These are phyloP conservation scores for Hirsutella rhossiliensis DNA, from an alignment of 2,329 filamentous ascomycete genomes.

Conservation along the genomic window DNA sequence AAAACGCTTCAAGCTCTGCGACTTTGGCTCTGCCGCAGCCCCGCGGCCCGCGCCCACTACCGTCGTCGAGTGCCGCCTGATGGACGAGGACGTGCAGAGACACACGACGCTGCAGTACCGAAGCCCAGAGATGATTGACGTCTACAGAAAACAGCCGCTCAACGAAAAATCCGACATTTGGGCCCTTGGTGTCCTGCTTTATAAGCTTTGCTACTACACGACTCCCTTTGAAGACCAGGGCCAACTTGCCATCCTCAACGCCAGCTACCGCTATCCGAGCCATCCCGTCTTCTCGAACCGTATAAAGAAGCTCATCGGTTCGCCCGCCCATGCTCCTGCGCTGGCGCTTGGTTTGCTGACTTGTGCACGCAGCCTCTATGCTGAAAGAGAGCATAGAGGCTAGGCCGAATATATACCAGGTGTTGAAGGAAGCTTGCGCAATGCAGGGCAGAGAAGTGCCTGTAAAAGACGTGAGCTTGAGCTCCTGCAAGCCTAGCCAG, in stretches of 20 bases:
- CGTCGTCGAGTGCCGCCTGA: slow-evolving; percentile 75
- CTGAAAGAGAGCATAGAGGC: slow-evolving; percentile 66
- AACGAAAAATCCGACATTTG: slow-evolving; percentile 99
- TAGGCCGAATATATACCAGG: slow-evolving; percentile 89
- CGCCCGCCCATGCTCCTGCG: neutral
- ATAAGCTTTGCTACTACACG: slow-evolving; percentile 98
- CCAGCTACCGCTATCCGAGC: slow-evolving; percentile 80
- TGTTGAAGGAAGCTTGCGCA: slow-evolving; percentile 70
- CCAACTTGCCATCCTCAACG: slow-evolving; percentile 93
- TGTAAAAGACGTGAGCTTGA: slow-evolving; percentile 66
- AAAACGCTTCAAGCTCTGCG: slow-evolving; percentile 86
- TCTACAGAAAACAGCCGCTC: slow-evolving; percentile 91
- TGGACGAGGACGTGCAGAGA: slow-evolving; percentile 94
- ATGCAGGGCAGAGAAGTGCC: slow-evolving; percentile 84
- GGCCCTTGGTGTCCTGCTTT: slow-evolving; percentile 87
- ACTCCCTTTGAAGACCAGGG: slow-evolving; percentile 97
- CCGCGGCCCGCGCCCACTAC: slow-evolving; percentile 77
- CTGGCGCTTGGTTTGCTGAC: neutral
- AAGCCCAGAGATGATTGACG: slow-evolving; percentile 97
- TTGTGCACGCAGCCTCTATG: slow-evolving; percentile 58
- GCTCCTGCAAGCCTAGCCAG: neutral
- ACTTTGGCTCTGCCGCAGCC: slow-evolving; percentile 86
- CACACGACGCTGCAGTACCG: slow-evolving; percentile 96
- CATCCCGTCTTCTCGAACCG: slow-evolving; percentile 85
- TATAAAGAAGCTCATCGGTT: slow-evolving; percentile 82